These are phyloP conservation scores for Babesia divergens DNA, from an alignment of 169 alveolate species.

Conservation along the genomic window DNA sequence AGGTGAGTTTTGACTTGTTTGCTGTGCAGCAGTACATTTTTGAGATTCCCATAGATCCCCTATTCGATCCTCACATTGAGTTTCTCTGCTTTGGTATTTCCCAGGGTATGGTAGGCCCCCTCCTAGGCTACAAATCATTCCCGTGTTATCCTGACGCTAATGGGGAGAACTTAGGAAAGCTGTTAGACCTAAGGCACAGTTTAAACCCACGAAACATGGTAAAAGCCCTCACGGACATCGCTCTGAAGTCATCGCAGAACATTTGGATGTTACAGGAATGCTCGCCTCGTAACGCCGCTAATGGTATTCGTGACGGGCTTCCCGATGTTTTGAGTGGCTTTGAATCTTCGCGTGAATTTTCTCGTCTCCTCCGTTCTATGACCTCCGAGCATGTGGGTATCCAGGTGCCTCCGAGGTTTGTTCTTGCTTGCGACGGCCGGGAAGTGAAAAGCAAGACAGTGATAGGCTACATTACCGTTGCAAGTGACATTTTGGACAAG, in stretches of 20 bases:
- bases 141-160: neutral
- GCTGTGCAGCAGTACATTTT: slow-evolving; percentile 72
- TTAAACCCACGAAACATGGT: neutral
- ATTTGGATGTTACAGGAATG: neutral
- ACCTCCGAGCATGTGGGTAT: slow-evolving; percentile 70
- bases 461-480: slow-evolving; percentile 48
- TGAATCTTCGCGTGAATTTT: slow-evolving; percentile 66
- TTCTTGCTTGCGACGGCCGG: slow-evolving; percentile 78
- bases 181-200: neutral
- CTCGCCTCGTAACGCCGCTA: slow-evolving; percentile 16
- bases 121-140: slow-evolving; percentile 22
- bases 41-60: slow-evolving; percentile 82
- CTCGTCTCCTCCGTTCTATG: slow-evolving; percentile 70
- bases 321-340: slow-evolving; percentile 70
- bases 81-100: slow-evolving; percentile 15
- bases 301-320: slow-evolving; percentile 66
- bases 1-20: slow-evolving; percentile 81
- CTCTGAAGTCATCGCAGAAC: neutral
- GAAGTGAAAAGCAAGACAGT: slow-evolving; percentile 55
- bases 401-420: slow-evolving; percentile 79
- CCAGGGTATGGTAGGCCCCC: neutral
- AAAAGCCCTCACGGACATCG: neutral
- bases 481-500: slow-evolving; percentile 44
- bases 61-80: slow-evolving; percentile 83
- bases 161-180: neutral